phyloP scores from a whole-genome alignment of 1,284 basidiomycete genomes.

The Cutaneotrichosporon daszewskae region DNA sequence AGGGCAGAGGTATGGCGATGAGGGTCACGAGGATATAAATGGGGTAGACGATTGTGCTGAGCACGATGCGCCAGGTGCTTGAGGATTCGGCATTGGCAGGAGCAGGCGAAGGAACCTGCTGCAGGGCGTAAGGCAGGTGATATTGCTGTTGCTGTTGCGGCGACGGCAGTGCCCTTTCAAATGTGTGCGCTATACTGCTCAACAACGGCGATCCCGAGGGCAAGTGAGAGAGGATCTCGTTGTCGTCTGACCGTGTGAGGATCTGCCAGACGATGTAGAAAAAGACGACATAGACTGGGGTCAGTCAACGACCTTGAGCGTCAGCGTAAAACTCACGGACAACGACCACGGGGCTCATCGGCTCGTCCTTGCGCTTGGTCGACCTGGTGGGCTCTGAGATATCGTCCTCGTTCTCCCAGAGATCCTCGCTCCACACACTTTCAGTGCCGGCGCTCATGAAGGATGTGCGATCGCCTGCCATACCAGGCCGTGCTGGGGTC shows the following conservation, averaged over 20 bases:
- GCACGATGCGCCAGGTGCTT: conserved; percentile 21
- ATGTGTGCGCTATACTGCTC: background rate
- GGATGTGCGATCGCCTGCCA: conserved; percentile 1
- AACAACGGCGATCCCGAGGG: conserved; percentile 20
- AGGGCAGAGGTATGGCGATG: conserved; percentile 31
- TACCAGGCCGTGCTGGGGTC: background rate
- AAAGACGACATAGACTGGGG: conserved; percentile 39
- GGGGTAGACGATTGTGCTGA: conserved; percentile 31
- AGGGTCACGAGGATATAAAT: conserved; percentile 34
- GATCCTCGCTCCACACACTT: background rate
- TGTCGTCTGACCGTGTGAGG: conserved; percentile 40
- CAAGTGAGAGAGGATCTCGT: conserved; percentile 37
- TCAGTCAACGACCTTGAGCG: background rate
- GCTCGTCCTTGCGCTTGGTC: conserved; percentile 25
- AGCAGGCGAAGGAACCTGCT: conserved; percentile 17
- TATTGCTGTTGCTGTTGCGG: conserved; percentile 14
- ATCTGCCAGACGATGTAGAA: conserved; percentile 43
- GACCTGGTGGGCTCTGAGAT: background rate
- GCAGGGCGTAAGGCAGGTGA: conserved; percentile 31
- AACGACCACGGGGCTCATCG: conserved; percentile 38
- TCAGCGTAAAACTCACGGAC: conserved; percentile 31
- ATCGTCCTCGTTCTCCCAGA: conserved; percentile 1
- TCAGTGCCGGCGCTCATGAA: conserved; percentile 6
- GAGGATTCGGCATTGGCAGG: conserved; percentile 5
- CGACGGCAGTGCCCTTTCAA: conserved; percentile 3